These are phyloP conservation scores for Boletus hoseneyae DNA, from an alignment of 1,284 basidiomycete species.

Conservation along the genomic window DNA sequence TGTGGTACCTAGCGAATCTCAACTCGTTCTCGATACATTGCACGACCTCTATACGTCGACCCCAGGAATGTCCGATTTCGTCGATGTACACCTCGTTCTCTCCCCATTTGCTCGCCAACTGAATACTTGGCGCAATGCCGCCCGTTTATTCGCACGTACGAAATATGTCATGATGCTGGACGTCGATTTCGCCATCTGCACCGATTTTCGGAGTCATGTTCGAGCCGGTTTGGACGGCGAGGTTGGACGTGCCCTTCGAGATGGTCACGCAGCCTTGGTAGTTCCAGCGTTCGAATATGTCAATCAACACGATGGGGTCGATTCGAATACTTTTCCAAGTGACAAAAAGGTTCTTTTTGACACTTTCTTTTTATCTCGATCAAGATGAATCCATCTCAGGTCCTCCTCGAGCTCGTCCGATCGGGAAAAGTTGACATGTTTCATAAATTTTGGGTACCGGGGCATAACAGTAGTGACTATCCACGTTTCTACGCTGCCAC, in stretches of 20 bases:
- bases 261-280: constrained; percentile 65
- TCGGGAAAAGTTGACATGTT: constrained; percentile 63
- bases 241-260: constrained; percentile 39
- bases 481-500: constrained; percentile 58
- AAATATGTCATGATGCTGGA: constrained; percentile 86
- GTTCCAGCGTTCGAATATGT: constrained; percentile 78
- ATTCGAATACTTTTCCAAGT: constrained; percentile 57
- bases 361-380: neutral
- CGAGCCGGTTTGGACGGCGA: constrained; percentile 22
- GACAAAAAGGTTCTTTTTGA: constrained; percentile 51
- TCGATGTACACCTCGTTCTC: constrained; percentile 86
- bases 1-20: constrained; percentile 41
- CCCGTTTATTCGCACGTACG: constrained; percentile 75
- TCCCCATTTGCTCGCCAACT: constrained; percentile 80
- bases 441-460: constrained; percentile 71
- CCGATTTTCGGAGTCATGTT: constrained; percentile 66
- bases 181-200: constrained; percentile 81
- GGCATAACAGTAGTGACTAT: constrained; percentile 81
- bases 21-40: constrained; percentile 48
- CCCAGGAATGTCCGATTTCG: constrained; percentile 59
- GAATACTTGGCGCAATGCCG: constrained; percentile 84
- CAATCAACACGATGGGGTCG: constrained; percentile 56
- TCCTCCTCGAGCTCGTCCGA: constrained; percentile 53
- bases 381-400: constrained; percentile 34
- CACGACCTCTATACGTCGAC: constrained; percentile 63